Percentiles rank a stretch among this genome's conserved stretches.
Evolutionary conservation across 1,284 basidiomycete genomes (phyloP).

Genomic region (Kwoniella shivajii): DNA sequence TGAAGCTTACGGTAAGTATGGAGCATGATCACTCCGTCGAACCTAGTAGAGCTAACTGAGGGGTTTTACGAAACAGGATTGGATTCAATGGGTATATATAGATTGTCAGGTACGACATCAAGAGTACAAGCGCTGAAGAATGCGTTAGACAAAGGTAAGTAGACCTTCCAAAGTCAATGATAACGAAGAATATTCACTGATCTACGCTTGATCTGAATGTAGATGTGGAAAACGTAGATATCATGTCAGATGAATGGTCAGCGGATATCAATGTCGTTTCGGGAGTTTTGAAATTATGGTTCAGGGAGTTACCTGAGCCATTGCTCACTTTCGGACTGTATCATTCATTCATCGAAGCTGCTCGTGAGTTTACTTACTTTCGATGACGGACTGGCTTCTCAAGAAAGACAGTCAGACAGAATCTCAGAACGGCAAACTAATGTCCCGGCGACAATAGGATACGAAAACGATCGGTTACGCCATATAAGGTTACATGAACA

Average conservation of each 20-base stretch:
- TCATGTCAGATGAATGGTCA: slow-evolving; percentile 85
- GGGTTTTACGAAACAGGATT: slow-evolving; percentile 57
- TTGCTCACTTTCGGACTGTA: slow-evolving; percentile 83
- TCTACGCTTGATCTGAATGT: slow-evolving; percentile 8
- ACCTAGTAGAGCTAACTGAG: background rate
- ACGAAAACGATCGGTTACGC: slow-evolving; percentile 87
- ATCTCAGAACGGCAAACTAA: too few relatives aligned
- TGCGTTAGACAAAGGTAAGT: slow-evolving; percentile 76
- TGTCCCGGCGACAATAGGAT: slow-evolving; percentile 60
- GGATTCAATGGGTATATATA: slow-evolving; percentile 85
- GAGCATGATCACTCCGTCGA: background rate
- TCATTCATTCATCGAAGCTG: slow-evolving; percentile 90
- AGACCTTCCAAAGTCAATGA: background rate
- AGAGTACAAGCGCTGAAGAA: slow-evolving; percentile 83
- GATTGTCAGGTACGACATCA: slow-evolving; percentile 87
- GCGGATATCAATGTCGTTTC: slow-evolving; percentile 95
- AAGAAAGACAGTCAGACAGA: too few relatives aligned
- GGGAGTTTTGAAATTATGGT: slow-evolving; percentile 92
- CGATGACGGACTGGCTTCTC: too few relatives aligned
- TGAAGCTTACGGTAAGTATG: slow-evolving; percentile 71
- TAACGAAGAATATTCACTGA: background rate
- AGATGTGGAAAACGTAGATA: slow-evolving; percentile 83
- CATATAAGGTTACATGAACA: slow-evolving; percentile 95
- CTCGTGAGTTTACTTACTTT: slow-evolving; percentile 66
- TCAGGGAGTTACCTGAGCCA: slow-evolving; percentile 94